Evolutionary conservation across 768 basidiomycete genomes (phyloP).

Genomic region (Suillus alpinus): DNA sequence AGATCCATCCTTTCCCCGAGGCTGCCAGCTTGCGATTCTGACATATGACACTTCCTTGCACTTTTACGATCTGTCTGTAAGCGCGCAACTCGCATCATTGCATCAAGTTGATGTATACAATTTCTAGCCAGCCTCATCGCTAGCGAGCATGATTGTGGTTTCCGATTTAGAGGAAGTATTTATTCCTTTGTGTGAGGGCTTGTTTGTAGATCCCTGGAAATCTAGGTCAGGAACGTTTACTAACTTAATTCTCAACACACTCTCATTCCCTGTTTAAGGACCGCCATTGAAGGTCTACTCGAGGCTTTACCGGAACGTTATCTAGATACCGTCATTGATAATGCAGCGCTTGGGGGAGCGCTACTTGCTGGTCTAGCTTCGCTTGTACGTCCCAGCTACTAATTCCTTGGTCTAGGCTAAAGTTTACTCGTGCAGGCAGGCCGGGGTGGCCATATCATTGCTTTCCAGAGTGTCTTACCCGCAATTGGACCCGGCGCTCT

Average conservation of each 20-base stretch:
- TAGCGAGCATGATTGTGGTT: constrained; percentile 73
- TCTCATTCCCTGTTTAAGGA: constrained; percentile 34
- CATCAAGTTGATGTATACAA: constrained; percentile 18
- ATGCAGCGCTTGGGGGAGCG: constrained; percentile 77
- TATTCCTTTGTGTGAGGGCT: constrained; percentile 64
- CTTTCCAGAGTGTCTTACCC: constrained; percentile 71
- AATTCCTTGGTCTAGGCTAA: background rate
- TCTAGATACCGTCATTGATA: constrained; percentile 41
- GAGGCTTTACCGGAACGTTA: constrained; percentile 62
- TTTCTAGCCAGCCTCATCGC: constrained; percentile 38
- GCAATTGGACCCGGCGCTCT: constrained; percentile 73
- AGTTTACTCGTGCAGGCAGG: constrained; percentile 43
- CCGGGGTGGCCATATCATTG: constrained; percentile 72
- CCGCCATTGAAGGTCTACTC: constrained; percentile 65
- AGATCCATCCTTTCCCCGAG: constrained; percentile 50
- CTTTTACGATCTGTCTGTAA: constrained; percentile 86
- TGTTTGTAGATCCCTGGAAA: constrained; percentile 74
- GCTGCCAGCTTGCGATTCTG: constrained; percentile 68
- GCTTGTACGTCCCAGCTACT: constrained; percentile 49
- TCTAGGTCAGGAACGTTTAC: constrained; percentile 52
- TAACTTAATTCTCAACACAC: background rate
- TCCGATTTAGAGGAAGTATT: constrained; percentile 93
- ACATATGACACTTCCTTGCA: constrained; percentile 81
- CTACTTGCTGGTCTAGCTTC: constrained; percentile 69
- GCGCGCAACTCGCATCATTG: constrained; percentile 23